Conservation (phyloP, 1,284 basidiomycete species). For the Mixia osmundae region DNA sequence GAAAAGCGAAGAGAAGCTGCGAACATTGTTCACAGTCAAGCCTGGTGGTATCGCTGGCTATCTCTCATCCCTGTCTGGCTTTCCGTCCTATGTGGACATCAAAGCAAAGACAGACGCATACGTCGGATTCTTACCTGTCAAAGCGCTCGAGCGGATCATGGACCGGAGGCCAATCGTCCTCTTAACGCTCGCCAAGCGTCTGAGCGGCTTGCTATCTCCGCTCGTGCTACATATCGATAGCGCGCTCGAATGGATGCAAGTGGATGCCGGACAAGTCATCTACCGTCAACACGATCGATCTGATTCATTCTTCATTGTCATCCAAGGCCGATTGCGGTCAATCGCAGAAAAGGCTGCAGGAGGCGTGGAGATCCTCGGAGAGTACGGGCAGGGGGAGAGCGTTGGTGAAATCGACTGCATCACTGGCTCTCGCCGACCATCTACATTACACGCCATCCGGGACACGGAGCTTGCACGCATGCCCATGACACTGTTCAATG, state of each 20-base stretch:
- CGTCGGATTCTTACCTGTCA: conserved; percentile 76
- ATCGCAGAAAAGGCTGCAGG: conserved; percentile 38
- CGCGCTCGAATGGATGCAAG: conserved; percentile 94
- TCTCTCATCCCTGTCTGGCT: conserved; percentile 75
- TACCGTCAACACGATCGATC: conserved; percentile 75
- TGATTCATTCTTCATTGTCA: conserved; percentile 94
- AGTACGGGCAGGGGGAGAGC: conserved; percentile 68
- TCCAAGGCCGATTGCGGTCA: conserved; percentile 83
- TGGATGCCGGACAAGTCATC: conserved; percentile 67
- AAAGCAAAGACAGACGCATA: conserved; percentile 91
- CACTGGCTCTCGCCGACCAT: conserved; percentile 62
- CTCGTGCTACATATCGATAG: conserved; percentile 91
- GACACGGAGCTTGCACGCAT: conserved; percentile 95
- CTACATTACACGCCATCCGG: conserved; percentile 88
- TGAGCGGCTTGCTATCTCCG: conserved; percentile 81
- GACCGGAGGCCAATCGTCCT: conserved; percentile 88
- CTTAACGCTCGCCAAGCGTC: conserved; percentile 80
- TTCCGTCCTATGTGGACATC: conserved; percentile 87
- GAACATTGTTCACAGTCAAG: conserved; percentile 63
- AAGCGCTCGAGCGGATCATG: conserved; percentile 66
- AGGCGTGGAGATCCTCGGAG: conserved; percentile 53
- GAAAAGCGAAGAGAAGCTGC: neutral
- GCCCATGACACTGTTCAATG: conserved; percentile 93
- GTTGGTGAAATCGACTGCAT: conserved; percentile 69
- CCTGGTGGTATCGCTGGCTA: conserved; percentile 97